Evolutionary conservation across 306 rosid species (phyloP).

Genomic region (Vicia villosa): DNA sequence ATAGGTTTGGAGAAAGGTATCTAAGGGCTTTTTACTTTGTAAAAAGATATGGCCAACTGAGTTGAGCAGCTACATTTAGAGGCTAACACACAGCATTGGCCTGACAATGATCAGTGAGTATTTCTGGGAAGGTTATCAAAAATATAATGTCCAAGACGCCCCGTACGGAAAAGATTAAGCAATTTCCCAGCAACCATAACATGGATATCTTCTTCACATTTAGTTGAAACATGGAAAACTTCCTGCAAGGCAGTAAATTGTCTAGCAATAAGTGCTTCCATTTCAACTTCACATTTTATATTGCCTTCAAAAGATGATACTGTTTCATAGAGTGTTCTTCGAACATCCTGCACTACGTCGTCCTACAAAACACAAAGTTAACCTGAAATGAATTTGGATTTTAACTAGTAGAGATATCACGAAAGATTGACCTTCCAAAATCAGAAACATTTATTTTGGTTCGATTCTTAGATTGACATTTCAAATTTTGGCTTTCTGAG

Average conservation of each 20-base stretch:
- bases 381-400: neutral
- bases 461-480: neutral
- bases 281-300: conserved; percentile 45
- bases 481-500: neutral
- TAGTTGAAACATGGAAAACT: conserved; percentile 53
- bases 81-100: neutral
- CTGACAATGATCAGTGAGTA: conserved; percentile 3
- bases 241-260: conserved; percentile 54
- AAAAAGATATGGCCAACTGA: neutral
- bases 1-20: no score
- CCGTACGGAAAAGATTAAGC: conserved; percentile 76
- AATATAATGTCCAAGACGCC: conserved; percentile 76
- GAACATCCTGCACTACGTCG: conserved; percentile 56
- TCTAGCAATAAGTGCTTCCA: conserved; percentile 48
- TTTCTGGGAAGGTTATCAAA: conserved; percentile 55
- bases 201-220: conserved; percentile 43
- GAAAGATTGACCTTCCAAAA: neutral
- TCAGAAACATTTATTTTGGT: conserved; percentile 7
- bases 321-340: conserved; percentile 56
- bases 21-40: no score
- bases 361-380: conserved; percentile 51
- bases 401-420: neutral
- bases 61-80: neutral
- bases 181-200: conserved; percentile 61
- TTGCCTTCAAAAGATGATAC: conserved; percentile 58